Conservation (phyloP, 2,329 filamentous ascomycete genomes). For the Colletotrichum orbiculare region DNA sequence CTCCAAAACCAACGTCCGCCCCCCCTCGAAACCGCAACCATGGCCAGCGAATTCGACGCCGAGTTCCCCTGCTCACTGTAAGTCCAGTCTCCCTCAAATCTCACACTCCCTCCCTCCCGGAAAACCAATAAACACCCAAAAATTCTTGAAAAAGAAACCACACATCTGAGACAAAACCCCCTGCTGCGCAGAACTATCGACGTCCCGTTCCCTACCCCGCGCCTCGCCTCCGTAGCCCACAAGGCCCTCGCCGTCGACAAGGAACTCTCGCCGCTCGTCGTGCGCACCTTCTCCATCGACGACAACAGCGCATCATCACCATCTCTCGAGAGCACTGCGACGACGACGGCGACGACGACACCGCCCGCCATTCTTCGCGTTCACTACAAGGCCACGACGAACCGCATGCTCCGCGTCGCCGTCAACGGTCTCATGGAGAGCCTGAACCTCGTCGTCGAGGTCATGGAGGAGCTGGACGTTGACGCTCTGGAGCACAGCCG, state of each 20-base stretch:
- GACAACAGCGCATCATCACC: conserved; percentile 38
- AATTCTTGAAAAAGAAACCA: conserved; percentile 29
- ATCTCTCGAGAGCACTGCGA: too few species aligned
- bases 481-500: conserved; percentile 71
- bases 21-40: conserved; percentile 41
- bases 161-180: conserved; percentile 28
- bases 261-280: conserved; percentile 88
- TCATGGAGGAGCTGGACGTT: conserved; percentile 90
- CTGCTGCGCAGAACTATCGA: conserved; percentile 69
- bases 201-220: conserved; percentile 83
- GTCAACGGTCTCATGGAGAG: conserved; percentile 98
- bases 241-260: conserved; percentile 84
- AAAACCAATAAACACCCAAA: conserved; percentile 4
- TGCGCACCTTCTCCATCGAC: conserved; percentile 72
- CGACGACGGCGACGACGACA: neutral
- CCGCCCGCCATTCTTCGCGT: conserved; percentile 69
- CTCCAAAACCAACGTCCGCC: too few species aligned
- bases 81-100: conserved; percentile 43
- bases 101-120: neutral
- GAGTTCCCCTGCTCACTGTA: conserved; percentile 74
- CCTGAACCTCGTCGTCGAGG: conserved; percentile 82
- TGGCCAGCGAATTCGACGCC: conserved; percentile 51
- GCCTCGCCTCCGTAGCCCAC: conserved; percentile 81
- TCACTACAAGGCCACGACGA: conserved; percentile 88
- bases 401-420: conserved; percentile 94